These are phyloP conservation scores for Chloranthus sessilifolius DNA, from an alignment of 164 flowering plant species.

Conservation along the genomic window DNA sequence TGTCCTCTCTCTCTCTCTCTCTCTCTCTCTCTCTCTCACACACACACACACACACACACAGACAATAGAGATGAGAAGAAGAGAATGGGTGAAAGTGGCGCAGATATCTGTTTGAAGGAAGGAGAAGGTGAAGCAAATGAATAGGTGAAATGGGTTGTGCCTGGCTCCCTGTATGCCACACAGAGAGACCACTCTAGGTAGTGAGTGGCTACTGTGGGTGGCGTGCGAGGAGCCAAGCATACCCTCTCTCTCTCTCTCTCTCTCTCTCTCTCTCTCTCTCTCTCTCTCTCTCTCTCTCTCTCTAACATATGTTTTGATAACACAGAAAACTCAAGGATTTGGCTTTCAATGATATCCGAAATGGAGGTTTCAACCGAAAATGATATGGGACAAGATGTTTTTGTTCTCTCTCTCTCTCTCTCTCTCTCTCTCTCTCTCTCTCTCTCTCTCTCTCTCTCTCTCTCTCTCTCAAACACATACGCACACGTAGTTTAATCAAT, in stretches of 20 bases:
- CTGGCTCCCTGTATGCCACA: constrained; percentile 59
- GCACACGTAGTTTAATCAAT: not conserved
- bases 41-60: too few species aligned
- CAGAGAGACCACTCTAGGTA: constrained; percentile 18
- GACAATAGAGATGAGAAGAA: too few species aligned
- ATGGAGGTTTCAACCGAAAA: too few species aligned
- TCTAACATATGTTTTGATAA: too few species aligned
- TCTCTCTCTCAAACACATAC: not conserved
- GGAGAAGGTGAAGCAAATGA: constrained; percentile 1
- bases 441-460: not conserved
- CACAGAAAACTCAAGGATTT: too few species aligned
- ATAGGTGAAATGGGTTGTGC: constrained; percentile 31
- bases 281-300: not conserved
- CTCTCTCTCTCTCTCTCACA: not conserved
- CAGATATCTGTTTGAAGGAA: not conserved
- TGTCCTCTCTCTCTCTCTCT: constrained; percentile 7
- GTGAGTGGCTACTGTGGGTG: constrained; percentile 32
- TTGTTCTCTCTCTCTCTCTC: not conserved
- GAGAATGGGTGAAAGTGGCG: not conserved
- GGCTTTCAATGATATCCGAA: too few species aligned
- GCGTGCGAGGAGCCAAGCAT: constrained; percentile 55
- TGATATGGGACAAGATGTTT: too few species aligned
- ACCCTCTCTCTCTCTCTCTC: constrained; percentile 21
- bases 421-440: not conserved
- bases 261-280: constrained; percentile 13